These are phyloP conservation scores for Ascochyta clinopodiicola DNA, from an alignment of 2,329 filamentous ascomycete genomes.

Conservation along the genomic window DNA sequence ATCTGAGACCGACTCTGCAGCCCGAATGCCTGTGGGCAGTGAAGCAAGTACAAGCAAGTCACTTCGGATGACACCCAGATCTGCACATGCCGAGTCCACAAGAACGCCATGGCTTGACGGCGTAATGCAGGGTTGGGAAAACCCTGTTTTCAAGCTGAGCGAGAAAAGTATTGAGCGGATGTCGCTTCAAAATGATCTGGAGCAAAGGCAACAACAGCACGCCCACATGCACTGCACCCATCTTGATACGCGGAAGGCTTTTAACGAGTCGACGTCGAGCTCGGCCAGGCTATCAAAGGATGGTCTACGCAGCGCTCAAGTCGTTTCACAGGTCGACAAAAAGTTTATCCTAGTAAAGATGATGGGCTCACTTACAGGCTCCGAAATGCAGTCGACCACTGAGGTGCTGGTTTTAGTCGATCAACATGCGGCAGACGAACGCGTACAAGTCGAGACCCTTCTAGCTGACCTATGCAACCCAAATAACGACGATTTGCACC, in stretches of 20 bases:
- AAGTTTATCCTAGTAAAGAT: slow-evolving; percentile 85
- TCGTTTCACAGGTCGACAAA: slow-evolving; percentile 83
- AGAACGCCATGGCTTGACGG: slow-evolving; percentile 63
- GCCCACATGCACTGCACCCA: slow-evolving; percentile 18
- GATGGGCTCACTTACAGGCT: slow-evolving; percentile 22
- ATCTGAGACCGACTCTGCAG: slow-evolving; percentile 11
- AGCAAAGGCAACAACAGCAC: slow-evolving; percentile 12
- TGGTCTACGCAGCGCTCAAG: slow-evolving; percentile 58
- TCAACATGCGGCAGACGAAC: slow-evolving; percentile 94
- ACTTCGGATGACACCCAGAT: slow-evolving; percentile 40
- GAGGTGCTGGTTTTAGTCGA: slow-evolving; percentile 76
- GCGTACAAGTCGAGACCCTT: slow-evolving; percentile 77
- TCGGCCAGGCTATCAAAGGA: slow-evolving; percentile 63
- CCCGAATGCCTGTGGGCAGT: slow-evolving; percentile 3
- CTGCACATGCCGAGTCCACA: slow-evolving; percentile 10
- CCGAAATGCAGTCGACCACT: background rate
- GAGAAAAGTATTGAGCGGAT: slow-evolving; percentile 53
- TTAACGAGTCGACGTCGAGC: slow-evolving; percentile 31
- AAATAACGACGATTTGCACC: background rate
- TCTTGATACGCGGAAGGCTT: slow-evolving; percentile 24
- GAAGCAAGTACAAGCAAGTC: slow-evolving; percentile 35
- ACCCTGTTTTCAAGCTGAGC: slow-evolving; percentile 71
- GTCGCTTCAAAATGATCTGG: slow-evolving; percentile 21
- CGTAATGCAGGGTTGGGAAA: slow-evolving; percentile 72
- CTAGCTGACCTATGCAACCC: slow-evolving; percentile 63